Evolutionary conservation across 345 rosid species (phyloP), one percentile per base, ranked within the genome.

Genomic region (Aquilaria yunnanensis): DNA sequence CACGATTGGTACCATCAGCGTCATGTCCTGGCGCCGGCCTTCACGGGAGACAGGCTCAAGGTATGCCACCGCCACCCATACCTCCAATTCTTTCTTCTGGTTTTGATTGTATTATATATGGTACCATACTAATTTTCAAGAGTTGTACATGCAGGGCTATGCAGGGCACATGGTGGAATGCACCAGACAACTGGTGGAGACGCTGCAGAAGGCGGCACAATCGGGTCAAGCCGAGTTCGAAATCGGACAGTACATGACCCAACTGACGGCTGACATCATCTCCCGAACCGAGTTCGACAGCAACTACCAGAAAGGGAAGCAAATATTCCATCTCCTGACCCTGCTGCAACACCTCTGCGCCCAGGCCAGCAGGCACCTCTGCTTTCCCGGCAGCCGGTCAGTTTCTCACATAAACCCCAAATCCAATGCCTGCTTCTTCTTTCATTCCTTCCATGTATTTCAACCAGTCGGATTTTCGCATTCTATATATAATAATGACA

Each of bases 301-400:
- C 4, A 83, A 89, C 55, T 89, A 73, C 13, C 96, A 83, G 48
- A 95, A 88, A 78, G 97, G 99, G 54, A 85, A 84, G 61, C 80
- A 85, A 66, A 88, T 94, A 32, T 91, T 89, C 75, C 77, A 61
- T 62, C 75, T 80, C 32, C 74, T 95, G 9, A 91, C 83, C 23
- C 68, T 51, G 9, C 77, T 95, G 6, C 99, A 95, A 60, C 68
- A 61, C 10, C 94, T 80, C 9, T 85, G 91, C 11, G 91, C 97
- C 66, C 96, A 85, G 71, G 77, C 97, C 5, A 88, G 78, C 66
- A 83, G 91, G 57, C 96, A 81, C 73, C 78, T 94, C 49, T 91
- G 96, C 74, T 69, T 91, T 54, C 99, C 97, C 0, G 99, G 97
- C 2, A 87, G 97, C 86, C 72, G 99, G 97, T 90, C 14, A 66